Conservation (phyloP, 495 filamentous ascomycete genomes). For the Rostrohypoxylon terebratum region DNA sequence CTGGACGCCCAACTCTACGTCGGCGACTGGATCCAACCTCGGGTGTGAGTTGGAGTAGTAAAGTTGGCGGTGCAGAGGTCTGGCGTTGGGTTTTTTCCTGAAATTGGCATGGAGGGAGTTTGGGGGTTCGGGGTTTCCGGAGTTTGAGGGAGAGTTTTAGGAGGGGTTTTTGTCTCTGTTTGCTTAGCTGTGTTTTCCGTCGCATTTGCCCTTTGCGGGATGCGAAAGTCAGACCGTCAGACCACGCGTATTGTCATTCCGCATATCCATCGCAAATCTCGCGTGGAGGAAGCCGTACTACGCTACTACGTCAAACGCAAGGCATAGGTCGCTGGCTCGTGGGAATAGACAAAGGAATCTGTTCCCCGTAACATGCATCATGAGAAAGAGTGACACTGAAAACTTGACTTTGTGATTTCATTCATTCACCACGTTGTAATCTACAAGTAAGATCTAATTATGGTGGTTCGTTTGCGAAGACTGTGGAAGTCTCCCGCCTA, state of each 20-base stretch:
- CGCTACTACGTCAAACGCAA: neutral
- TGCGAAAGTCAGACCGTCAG: neutral
- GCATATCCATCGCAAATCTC: neutral
- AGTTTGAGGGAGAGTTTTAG: neutral
- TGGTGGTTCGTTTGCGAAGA: neutral
- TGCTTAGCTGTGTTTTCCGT: neutral
- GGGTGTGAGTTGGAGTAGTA: neutral
- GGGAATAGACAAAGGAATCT: slow-evolving; percentile 16
- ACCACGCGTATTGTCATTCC: neutral
- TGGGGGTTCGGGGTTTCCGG: neutral
- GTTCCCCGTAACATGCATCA: slow-evolving; percentile 15
- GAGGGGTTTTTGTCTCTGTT: neutral
- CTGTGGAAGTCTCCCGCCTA: neutral
- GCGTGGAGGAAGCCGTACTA: neutral
- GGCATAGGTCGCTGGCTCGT: neutral
- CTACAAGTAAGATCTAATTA: slow-evolving; percentile 15
- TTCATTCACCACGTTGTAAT: slow-evolving; percentile 4
- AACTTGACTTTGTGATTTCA: neutral
- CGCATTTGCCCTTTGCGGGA: neutral
- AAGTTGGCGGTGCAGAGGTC: neutral
- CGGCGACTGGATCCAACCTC: neutral
- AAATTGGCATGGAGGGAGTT: neutral
- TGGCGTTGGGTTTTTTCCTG: neutral
- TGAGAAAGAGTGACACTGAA: slow-evolving; percentile 9
- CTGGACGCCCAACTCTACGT: slow-evolving; percentile 57